Evolutionary conservation across 805 yeast genomes (phyloP).

Genomic region (Lachancea nothofagi): DNA sequence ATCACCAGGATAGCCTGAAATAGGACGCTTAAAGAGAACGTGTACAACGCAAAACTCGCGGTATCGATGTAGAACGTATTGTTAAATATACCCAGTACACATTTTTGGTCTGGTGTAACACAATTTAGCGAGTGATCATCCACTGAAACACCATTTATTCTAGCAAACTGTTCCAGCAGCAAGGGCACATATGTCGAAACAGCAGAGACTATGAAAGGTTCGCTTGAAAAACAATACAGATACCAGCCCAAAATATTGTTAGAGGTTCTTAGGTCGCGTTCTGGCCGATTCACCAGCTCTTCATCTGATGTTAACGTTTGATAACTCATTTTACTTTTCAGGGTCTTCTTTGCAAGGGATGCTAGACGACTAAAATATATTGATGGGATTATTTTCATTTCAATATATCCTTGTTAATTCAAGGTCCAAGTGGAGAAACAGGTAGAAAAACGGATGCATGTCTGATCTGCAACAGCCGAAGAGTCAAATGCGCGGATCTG

Average conservation of each 20-base stretch:
- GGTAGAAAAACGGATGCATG: no score
- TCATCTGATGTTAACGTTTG: conserved; percentile 8
- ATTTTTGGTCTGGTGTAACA: conserved; percentile 29
- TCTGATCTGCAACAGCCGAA: no score
- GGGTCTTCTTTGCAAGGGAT: background rate
- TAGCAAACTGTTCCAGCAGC: conserved; percentile 63
- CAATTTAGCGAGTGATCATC: conserved; percentile 58
- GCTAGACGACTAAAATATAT: background rate
- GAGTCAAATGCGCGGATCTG: no score
- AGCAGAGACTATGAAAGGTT: conserved; percentile 74
- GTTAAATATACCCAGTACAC: conserved; percentile 42
- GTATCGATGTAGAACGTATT: conserved; percentile 56
- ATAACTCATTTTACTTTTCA: conserved; percentile 6
- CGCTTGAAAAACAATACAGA: conserved; percentile 67
- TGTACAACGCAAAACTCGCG: conserved; percentile 66
- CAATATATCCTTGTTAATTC: no score
- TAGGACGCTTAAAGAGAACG: conserved; percentile 65
- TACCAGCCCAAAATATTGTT: conserved; percentile 57
- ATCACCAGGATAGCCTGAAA: conserved; percentile 67
- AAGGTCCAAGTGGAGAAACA: no score
- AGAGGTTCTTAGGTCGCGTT: conserved; percentile 27
- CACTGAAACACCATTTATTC: conserved; percentile 61
- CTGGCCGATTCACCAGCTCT: background rate
- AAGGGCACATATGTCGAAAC: conserved; percentile 75
- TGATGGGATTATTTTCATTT: no score